phyloP scores from a whole-genome alignment of 2,329 filamentous ascomycete genomes.

The Penicillium sclerotigenum region DNA sequence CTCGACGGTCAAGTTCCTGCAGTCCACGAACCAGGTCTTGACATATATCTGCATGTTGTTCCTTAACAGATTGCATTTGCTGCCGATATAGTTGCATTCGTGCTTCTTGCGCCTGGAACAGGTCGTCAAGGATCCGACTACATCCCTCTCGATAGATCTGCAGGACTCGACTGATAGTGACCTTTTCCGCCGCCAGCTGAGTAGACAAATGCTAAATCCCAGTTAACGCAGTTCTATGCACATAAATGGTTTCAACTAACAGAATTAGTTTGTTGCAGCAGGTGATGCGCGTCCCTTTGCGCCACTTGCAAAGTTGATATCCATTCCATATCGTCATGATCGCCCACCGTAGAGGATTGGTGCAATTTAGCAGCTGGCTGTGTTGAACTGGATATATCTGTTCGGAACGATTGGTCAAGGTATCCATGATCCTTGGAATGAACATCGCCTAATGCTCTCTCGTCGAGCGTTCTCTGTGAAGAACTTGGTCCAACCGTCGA shows the following conservation, averaged over 20 bases:
- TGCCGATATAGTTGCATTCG: slow-evolving; percentile 35
- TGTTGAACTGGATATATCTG: not conserved
- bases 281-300: slow-evolving; percentile 21
- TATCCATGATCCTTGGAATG: not conserved
- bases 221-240: not conserved
- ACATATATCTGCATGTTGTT: slow-evolving; percentile 30
- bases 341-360: not conserved
- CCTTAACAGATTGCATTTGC: slow-evolving; percentile 28
- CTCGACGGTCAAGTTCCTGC: slow-evolving; percentile 24
- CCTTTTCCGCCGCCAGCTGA: slow-evolving; percentile 49
- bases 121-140: slow-evolving; percentile 41
- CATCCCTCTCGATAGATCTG: slow-evolving; percentile 46
- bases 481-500: not conserved
- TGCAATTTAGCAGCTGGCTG: not conserved
- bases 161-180: slow-evolving; percentile 43
- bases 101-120: slow-evolving; percentile 41
- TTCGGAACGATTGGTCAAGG: not conserved
- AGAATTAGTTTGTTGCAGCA: slow-evolving; percentile 29
- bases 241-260: slow-evolving; percentile 21
- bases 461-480: slow-evolving; percentile 5
- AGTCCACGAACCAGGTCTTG: slow-evolving; percentile 30
- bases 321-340: slow-evolving; percentile 15
- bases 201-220: slow-evolving; percentile 40
- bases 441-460: not conserved
- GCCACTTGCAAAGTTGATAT: slow-evolving; percentile 18